Conservation (phyloP, 805 yeast genomes). For the Suhomyces vadensis region DNA sequence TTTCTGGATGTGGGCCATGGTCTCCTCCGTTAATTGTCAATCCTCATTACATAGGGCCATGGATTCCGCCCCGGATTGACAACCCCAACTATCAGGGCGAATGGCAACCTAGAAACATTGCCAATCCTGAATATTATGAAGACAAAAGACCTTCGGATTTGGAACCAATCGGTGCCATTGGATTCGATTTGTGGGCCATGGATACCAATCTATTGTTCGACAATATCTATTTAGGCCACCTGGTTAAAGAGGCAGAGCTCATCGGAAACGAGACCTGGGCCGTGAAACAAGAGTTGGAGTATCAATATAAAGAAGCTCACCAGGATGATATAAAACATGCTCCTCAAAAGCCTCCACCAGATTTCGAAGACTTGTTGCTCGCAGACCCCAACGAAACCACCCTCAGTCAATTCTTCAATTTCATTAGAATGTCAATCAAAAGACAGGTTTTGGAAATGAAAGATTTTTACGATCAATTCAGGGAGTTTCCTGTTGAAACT, state of each 20-base stretch:
- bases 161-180: conserved; percentile 74
- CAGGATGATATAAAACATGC: conserved; percentile 44
- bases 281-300: conserved; percentile 55
- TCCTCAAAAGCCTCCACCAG: conserved; percentile 46
- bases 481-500: conserved; percentile 46
- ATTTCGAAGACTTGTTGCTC: conserved; percentile 37
- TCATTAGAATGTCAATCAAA: conserved; percentile 19
- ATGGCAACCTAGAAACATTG: conserved; percentile 67
- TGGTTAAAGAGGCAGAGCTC: conserved; percentile 77
- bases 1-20: conserved; percentile 84
- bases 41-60: conserved; percentile 73
- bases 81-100: conserved; percentile 81
- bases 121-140: conserved; percentile 70
- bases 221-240: conserved; percentile 83
- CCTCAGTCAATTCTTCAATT: conserved; percentile 16
- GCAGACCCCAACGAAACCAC: conserved; percentile 17
- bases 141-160: conserved; percentile 59
- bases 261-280: conserved; percentile 77
- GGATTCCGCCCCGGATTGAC: conserved; percentile 65
- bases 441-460: conserved; percentile 27
- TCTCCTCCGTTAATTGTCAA: conserved; percentile 63
- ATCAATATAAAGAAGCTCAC: conserved; percentile 37
- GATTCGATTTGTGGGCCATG: conserved; percentile 91
- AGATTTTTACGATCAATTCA: conserved; percentile 39
- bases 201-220: conserved; percentile 72